A percentile compares a stretch with the other conserved stretches of the same genome.
Evolutionary conservation across 1,284 basidiomycete genomes (phyloP).

Genomic region (Puccinia polysora): DNA sequence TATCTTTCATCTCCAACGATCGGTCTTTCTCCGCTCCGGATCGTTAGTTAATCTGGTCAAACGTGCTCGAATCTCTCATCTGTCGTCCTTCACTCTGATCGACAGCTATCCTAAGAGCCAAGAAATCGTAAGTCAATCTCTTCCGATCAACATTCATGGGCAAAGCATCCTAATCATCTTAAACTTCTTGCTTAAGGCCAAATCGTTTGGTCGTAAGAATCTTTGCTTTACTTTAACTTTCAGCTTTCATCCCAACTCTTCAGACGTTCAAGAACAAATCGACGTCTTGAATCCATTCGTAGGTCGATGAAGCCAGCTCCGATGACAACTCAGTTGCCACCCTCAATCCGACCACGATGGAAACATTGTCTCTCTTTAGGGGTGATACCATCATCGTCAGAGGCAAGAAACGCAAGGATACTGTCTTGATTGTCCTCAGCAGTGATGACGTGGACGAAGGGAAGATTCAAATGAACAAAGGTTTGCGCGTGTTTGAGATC

Average conservation of each 20-base stretch:
- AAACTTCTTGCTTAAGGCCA: slow-evolving; percentile 20
- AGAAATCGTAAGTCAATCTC: slow-evolving; percentile 39
- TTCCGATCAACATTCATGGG: background rate
- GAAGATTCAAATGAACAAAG: slow-evolving; percentile 95
- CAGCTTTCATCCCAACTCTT: background rate
- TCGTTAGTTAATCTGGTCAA: no score
- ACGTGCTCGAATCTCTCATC: background rate
- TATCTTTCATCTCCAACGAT: background rate
- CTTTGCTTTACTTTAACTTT: background rate
- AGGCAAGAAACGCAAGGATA: slow-evolving; percentile 52
- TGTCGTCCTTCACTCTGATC: background rate
- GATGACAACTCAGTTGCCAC: slow-evolving; percentile 69
- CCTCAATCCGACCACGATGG: slow-evolving; percentile 94
- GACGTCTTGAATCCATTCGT: background rate
- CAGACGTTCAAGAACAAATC: background rate
- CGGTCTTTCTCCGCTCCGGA: background rate
- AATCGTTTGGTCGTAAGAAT: slow-evolving; percentile 38
- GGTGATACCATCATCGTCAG: slow-evolving; percentile 88
- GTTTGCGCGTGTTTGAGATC: slow-evolving; percentile 50
- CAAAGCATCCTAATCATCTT: slow-evolving; percentile 7
- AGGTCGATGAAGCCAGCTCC: slow-evolving; percentile 53
- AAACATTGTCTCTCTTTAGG: slow-evolving; percentile 84
- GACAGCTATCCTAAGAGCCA: slow-evolving; percentile 38
- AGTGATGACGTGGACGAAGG: slow-evolving; percentile 96
- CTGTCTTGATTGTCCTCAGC: slow-evolving; percentile 86